Percentiles rank a stretch among this genome's conserved stretches.
Evolutionary conservation across 768 basidiomycete species (phyloP).

Genomic region (Leucocoprinus birnbaumii): DNA sequence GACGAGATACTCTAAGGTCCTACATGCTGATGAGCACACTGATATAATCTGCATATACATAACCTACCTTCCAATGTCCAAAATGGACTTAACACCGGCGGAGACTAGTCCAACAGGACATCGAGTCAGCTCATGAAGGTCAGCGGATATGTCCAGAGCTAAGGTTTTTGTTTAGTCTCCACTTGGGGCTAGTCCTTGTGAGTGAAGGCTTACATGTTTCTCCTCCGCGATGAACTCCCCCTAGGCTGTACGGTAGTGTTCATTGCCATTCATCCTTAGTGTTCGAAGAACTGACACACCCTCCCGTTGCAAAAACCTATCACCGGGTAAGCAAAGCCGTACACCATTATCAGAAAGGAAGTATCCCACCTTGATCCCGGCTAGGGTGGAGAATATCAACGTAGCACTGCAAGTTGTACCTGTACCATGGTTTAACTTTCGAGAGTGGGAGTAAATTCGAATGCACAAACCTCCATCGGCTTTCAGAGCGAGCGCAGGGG

Average conservation of each 20-base stretch:
- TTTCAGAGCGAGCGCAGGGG: constrained; percentile 62
- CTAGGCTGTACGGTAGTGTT: constrained; percentile 22
- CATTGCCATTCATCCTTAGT: background rate
- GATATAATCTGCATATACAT: background rate
- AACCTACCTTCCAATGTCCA: constrained; percentile 83
- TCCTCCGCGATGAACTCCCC: constrained; percentile 46
- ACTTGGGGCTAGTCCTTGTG: background rate
- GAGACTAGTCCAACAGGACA: constrained; percentile 93
- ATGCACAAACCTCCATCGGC: constrained; percentile 64
- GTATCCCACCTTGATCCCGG: constrained; percentile 73
- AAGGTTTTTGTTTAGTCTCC: background rate
- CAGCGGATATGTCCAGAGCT: constrained; percentile 96
- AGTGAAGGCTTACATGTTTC: constrained; percentile 32
- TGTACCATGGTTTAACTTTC: constrained; percentile 22
- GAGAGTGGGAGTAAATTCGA: background rate
- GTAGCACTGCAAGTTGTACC: constrained; percentile 75
- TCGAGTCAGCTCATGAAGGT: constrained; percentile 83
- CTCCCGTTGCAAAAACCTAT: constrained; percentile 90
- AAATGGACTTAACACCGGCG: constrained; percentile 90
- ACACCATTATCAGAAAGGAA: background rate
- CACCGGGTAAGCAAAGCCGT: background rate
- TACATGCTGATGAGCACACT: constrained; percentile 19
- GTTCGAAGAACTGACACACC: constrained; percentile 45
- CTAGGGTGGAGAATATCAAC: constrained; percentile 69
- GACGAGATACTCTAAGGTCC: constrained; percentile 80